Evolutionary conservation across 2,329 filamentous ascomycete species (phyloP), one percentile per base, ranked within the genome.

Genomic region (Hypoxylon sp.): DNA sequence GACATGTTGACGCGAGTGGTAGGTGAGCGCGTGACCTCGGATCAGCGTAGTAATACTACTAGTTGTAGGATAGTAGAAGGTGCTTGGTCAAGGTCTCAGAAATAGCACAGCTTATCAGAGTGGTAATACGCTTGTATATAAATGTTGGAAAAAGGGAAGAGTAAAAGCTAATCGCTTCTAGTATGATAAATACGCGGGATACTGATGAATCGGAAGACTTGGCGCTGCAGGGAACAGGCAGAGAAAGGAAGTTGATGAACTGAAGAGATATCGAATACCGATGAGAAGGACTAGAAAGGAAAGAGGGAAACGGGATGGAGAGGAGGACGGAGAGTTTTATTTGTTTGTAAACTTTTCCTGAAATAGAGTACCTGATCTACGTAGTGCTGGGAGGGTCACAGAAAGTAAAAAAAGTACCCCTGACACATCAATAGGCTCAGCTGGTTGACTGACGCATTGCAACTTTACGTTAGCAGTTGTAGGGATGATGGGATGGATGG

Each of bases 1-100:
- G 85, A 83, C 86, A 89, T 89, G 43, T 70, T 80, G 69, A 57
- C 21, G 51, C 28, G 46, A 14, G 51, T 57, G 32, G 23, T 51
- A 36, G 48, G 41, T 53, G 50, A 21, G 48, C 56, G 55, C 55
- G 65, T 52, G 56, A 53, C 56, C 56, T 65, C 25, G 52, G 56
- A 9, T 45, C 21, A n/a, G 30, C 36, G 46, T 30, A 50, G 30
- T 4, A 28, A 32, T 59, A 34, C 9, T 17, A 48, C n/a, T 34
- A 5, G 25, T 32, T 30, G 21, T 17, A 19, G n/a, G 43, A 41
- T 13, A 28, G 46, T 14, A 48, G 21, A 43, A 46, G 17, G 5
- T 7, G 32, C 13, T 57, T 21, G 43, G 34, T 34, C 10, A 17
- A 58, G 5, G 28, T 46, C 10, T 57, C 30, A 21, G 38, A 21